These are phyloP conservation scores for Pleomassaria siparia DNA, from an alignment of 2,329 filamentous ascomycete species.

Conservation along the genomic window DNA sequence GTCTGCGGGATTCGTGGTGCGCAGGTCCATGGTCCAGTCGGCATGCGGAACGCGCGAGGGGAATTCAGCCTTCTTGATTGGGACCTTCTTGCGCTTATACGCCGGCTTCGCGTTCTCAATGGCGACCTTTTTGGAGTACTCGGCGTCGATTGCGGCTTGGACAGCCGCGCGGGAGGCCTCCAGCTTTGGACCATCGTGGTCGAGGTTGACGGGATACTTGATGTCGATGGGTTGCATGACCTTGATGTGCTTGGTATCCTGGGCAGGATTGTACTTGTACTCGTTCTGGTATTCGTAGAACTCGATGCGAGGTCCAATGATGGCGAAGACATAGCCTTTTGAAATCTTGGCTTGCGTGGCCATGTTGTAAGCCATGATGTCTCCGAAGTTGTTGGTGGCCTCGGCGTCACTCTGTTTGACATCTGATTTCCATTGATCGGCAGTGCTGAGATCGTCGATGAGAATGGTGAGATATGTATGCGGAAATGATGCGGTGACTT, in stretches of 20 bases:
- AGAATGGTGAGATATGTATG: slow-evolving; percentile 27
- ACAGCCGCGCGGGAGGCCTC: no score
- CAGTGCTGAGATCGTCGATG: slow-evolving; percentile 22
- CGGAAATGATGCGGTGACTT: slow-evolving; percentile 5
- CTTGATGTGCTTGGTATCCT: background rate
- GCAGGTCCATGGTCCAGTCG: slow-evolving; percentile 7
- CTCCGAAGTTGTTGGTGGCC: slow-evolving; percentile 16
- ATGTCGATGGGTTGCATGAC: background rate
- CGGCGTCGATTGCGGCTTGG: no score
- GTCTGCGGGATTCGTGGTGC: background rate
- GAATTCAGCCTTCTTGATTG: no score
- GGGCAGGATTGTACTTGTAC: no score
- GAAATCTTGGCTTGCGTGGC: slow-evolving; percentile 15
- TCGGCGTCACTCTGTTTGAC: no score
- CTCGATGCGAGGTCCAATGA: slow-evolving; percentile 28
- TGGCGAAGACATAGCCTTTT: slow-evolving; percentile 21
- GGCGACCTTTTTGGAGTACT: no score
- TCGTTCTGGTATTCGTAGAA: slow-evolving; percentile 21
- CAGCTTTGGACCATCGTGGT: no score
- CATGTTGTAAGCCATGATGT: slow-evolving; percentile 23
- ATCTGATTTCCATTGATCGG: slow-evolving; percentile 11
- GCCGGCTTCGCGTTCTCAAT: no score
- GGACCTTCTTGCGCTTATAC: no score
- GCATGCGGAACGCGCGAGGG: no score
- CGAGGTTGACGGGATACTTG: no score